phyloP scores from a whole-genome alignment of 257 asterid species.

The Sherardia arvensis region DNA sequence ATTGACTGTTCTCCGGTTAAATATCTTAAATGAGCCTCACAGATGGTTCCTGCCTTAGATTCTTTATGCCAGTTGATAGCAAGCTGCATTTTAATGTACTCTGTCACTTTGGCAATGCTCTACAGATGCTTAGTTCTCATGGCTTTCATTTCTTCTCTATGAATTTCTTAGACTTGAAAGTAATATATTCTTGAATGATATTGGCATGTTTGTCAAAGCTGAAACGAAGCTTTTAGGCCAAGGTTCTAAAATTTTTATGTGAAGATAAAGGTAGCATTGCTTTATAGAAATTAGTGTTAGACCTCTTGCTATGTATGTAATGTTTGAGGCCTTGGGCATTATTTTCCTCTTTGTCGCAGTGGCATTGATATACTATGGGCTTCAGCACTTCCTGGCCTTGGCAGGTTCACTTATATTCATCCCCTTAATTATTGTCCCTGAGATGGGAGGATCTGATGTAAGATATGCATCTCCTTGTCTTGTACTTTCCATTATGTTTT shows the following conservation, averaged over 20 bases:
- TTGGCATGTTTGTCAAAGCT: not conserved
- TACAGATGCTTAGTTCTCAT: not conserved
- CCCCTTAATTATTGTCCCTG: constrained; percentile 77
- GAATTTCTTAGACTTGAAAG: not conserved
- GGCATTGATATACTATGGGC: constrained; percentile 52
- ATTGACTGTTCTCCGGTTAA: not conserved
- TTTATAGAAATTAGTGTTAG: not conserved
- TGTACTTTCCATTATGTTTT: not conserved
- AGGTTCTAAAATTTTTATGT: not conserved
- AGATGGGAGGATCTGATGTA: constrained; percentile 98
- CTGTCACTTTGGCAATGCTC: not conserved
- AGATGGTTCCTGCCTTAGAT: constrained; percentile 2
- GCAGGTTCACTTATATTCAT: constrained; percentile 94
- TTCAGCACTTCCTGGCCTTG: constrained; percentile 92
- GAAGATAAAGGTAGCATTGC: not conserved
- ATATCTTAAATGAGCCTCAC: not conserved
- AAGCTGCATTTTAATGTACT: not conserved
- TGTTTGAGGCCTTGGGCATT: not conserved
- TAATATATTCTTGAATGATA: not conserved
- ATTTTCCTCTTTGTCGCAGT: constrained; percentile 40
- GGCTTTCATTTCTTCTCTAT: not conserved
- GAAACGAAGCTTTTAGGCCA: not conserved
- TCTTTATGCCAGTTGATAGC: not conserved
- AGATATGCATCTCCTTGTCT: constrained; percentile 24
- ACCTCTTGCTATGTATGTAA: not conserved